Percentiles rank a stretch among this genome's conserved stretches.
These are phyloP conservation scores for Mycotypha africana DNA, from an alignment of 371 early-diverging fungal species.

Conservation along the genomic window DNA sequence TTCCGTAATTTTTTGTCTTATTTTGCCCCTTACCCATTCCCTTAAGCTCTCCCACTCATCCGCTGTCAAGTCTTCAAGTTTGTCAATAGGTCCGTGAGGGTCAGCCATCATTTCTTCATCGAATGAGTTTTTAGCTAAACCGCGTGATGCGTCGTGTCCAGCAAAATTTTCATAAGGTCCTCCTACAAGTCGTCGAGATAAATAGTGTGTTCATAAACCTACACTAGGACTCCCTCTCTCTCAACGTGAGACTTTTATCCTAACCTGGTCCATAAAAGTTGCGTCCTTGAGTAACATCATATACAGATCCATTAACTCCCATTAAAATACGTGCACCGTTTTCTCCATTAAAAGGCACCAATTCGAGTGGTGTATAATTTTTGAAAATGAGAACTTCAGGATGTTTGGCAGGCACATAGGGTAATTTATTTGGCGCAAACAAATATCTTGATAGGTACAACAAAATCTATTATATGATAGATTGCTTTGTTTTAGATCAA, in stretches of 20 bases:
- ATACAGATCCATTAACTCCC: slow-evolving; percentile 81
- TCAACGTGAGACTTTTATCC: no score
- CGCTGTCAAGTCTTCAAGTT: slow-evolving; percentile 65
- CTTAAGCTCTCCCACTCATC: slow-evolving; percentile 73
- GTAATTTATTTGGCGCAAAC: slow-evolving; percentile 5
- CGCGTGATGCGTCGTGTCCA: slow-evolving; percentile 78
- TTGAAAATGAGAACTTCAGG: slow-evolving; percentile 55
- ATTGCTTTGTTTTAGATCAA: background rate
- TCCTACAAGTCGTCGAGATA: slow-evolving; percentile 29
- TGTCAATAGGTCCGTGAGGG: slow-evolving; percentile 74
- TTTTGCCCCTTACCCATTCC: slow-evolving; percentile 73
- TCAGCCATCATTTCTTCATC: slow-evolving; percentile 72
- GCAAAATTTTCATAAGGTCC: slow-evolving; percentile 92
- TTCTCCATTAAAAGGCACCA: slow-evolving; percentile 58
- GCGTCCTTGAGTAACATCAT: slow-evolving; percentile 81
- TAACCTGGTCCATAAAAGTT: slow-evolving; percentile 91
- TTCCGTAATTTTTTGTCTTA: no score
- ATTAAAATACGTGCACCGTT: slow-evolving; percentile 60
- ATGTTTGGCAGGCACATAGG: slow-evolving; percentile 27
- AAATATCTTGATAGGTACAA: slow-evolving; percentile 12
- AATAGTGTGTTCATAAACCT: no score
- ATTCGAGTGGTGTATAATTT: slow-evolving; percentile 67
- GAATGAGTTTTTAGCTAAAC: slow-evolving; percentile 88
- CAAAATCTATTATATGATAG: slow-evolving; percentile 8
- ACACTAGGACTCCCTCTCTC: background rate